Conservation (phyloP, 805 yeast genomes). For the Candida sakaeoensis region DNA sequence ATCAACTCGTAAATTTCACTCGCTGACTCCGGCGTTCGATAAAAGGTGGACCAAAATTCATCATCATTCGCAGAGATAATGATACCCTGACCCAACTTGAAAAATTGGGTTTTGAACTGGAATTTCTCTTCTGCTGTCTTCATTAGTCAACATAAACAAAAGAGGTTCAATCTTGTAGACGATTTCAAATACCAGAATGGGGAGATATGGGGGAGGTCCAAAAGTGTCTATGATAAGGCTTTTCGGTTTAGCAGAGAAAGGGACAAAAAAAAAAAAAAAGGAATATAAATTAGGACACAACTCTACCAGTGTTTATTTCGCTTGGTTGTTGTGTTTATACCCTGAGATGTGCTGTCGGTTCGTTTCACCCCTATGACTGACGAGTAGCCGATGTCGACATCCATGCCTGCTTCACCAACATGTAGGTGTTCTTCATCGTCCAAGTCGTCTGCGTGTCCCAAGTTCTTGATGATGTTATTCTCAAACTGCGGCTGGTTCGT, state of each 20-base stretch:
- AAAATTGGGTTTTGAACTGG: constrained; percentile 57
- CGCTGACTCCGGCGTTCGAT: constrained; percentile 43
- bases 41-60: constrained; percentile 29
- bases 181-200: too few species aligned
- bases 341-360: constrained; percentile 15
- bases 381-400: constrained; percentile 37
- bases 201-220: not conserved
- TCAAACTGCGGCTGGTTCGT: not conserved
- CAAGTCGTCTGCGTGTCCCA: constrained; percentile 39
- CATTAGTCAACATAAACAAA: too few species aligned
- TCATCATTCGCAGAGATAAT: constrained; percentile 23
- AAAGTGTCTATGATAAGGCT: not conserved
- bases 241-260: not conserved
- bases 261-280: not conserved
- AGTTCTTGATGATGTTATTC: constrained; percentile 13
- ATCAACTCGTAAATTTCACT: constrained; percentile 58
- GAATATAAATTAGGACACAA: not conserved
- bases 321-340: not conserved
- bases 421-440: constrained; percentile 15
- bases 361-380: constrained; percentile 32
- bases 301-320: constrained; percentile 1
- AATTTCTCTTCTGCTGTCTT: constrained; percentile 71
- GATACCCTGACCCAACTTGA: constrained; percentile 49
- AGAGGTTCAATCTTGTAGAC: too few species aligned
- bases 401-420: constrained; percentile 35